Evolutionary conservation across 108 stramenopile genomes (phyloP), one percentile per base, ranked within the genome.

Genomic region (Cylindrotheca fusiformis): DNA sequence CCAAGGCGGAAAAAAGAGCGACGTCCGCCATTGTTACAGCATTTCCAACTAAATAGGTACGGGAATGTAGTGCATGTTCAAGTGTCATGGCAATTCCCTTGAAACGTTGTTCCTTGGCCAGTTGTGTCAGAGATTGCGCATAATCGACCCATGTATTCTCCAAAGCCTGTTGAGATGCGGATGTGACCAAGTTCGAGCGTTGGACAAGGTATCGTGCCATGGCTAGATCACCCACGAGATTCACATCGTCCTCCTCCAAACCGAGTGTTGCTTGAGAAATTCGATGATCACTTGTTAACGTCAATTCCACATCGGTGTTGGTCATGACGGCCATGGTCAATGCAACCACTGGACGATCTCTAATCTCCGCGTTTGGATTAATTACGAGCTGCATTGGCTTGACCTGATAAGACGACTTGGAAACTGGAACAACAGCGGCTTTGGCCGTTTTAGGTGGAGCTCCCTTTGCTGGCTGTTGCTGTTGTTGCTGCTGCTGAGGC

Each of bases 91-190:
- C 68, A 27, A 94, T 53, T 3, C 88, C 86, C 67, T 74, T 72
- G 28, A 71, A 58, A 10, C 75, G 62, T 28, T 83, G 74, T 2
- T 71, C 77, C 55, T 67, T 63, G 26, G 67, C 64, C 53, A 86
- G 67, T 57, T 77, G 78, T 22, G 72, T 61, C 63, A 88, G 59
- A 0, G 92, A 78, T 10, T 74, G 67, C 5, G 86, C 78, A 65
- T 96, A 90, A 63, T 98, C 96, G 18, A 96, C 68, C 95, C 96
- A 98, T 69, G 95, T 79, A 68, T 97, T 94, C 32, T 95, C 68
- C 21, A 71, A 44, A 22, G 86, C 88, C 17, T 53, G 48, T 27
- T 70, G 57, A 12, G 56, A 36, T 0, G 29, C 20, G 36, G 60
- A 44, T 17, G 23, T 62, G 36, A 10, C 14, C 36, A 10, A 10